Conservation (phyloP, 257 asterid species). For the Cruciata laevipes region DNA sequence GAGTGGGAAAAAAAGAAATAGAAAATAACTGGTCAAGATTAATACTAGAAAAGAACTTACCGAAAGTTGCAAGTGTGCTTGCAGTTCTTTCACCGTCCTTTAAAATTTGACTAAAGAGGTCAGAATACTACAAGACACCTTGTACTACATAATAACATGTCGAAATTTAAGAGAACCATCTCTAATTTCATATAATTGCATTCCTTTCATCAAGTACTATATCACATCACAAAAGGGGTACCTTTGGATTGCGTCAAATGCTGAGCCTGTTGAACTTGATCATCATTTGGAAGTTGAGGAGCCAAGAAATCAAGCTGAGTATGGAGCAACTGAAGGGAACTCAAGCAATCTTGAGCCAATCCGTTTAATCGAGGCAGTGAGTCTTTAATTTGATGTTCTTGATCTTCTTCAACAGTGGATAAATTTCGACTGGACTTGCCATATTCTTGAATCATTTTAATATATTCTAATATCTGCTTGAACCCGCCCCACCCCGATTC, state of each 20-base stretch:
- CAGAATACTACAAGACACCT: constrained; percentile 5
- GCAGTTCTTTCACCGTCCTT: constrained; percentile 93
- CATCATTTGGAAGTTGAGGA: constrained; percentile 63
- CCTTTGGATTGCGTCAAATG: constrained; percentile 66
- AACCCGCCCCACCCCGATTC: not conserved
- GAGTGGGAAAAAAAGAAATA: not conserved
- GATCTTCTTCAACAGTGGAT: constrained; percentile 18
- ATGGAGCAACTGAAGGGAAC: constrained; percentile 58
- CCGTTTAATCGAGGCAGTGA: constrained; percentile 89
- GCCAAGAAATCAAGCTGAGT: constrained; percentile 87
- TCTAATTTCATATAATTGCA: not conserved
- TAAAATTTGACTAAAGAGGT: constrained; percentile 10
- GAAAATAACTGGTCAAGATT: not conserved
- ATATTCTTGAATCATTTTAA: constrained; percentile 54
- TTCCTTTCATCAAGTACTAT: not conserved
- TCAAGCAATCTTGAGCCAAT: constrained; percentile 77
- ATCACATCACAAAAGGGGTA: constrained; percentile 12
- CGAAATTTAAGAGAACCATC: not conserved
- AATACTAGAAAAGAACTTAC: constrained; percentile 30
- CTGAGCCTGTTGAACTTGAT: constrained; percentile 59
- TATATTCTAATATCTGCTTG: constrained; percentile 33
- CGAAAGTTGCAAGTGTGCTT: constrained; percentile 81
- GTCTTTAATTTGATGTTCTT: constrained; percentile 25
- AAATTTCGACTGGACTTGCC: constrained; percentile 44
- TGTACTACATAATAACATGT: not conserved